phyloP scores from a whole-genome alignment of 2,329 filamentous ascomycete species.

The Claviceps cyperi region DNA sequence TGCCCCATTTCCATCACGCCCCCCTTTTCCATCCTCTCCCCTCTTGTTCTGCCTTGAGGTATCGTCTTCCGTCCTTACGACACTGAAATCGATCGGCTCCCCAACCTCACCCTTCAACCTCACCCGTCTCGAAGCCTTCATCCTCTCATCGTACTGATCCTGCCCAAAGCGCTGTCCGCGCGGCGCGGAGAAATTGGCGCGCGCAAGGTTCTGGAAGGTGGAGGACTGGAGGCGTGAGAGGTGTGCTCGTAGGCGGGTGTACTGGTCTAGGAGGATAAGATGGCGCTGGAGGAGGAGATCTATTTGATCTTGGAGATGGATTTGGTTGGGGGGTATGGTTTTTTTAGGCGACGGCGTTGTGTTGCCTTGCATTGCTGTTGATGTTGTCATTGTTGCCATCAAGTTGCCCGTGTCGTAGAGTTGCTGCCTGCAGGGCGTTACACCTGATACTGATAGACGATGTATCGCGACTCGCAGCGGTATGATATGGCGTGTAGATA shows the following conservation, averaged over 20 bases:
- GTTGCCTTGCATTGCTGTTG: background rate
- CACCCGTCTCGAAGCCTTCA: slow-evolving; percentile 41
- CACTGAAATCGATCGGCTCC: background rate
- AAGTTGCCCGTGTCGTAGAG: too few species aligned
- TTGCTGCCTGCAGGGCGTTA: too few species aligned
- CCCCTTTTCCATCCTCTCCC: background rate
- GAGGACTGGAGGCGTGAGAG: slow-evolving; percentile 39
- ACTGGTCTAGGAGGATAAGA: slow-evolving; percentile 50
- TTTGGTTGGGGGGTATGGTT: slow-evolving; percentile 1
- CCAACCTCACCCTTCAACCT: background rate
- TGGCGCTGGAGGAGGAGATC: slow-evolving; percentile 52
- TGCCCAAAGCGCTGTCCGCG: slow-evolving; percentile 49
- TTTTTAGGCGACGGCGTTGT: background rate
- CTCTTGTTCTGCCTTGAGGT: background rate
- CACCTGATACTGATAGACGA: too few species aligned
- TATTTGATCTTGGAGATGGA: slow-evolving; percentile 25
- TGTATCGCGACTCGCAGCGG: too few species aligned
- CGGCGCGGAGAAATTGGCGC: slow-evolving; percentile 60
- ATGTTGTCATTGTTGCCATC: background rate
- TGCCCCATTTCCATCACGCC: background rate
- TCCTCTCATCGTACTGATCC: slow-evolving; percentile 59
- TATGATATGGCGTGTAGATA: too few species aligned
- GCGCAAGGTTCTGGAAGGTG: slow-evolving; percentile 48
- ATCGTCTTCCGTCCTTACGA: background rate
- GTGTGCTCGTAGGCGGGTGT: slow-evolving; percentile 41